A percentile compares a stretch with the other conserved stretches of the same genome.
These are phyloP conservation scores for Albizia julibrissin DNA, from an alignment of 306 rosid species.

Conservation along the genomic window DNA sequence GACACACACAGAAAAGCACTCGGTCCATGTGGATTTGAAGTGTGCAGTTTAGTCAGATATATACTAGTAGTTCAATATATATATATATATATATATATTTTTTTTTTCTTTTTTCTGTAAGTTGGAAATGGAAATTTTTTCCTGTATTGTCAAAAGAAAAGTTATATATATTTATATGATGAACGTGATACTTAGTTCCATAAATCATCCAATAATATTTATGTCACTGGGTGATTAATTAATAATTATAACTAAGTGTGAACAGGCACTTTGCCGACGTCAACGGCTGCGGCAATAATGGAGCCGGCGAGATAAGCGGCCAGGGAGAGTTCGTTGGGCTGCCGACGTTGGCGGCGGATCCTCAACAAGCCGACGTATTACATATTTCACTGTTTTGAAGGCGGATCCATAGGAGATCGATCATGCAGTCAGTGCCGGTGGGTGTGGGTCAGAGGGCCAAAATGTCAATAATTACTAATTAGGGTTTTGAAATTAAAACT, in stretches of 20 bases:
- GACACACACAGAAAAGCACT: constrained; percentile 49
- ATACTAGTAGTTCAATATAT: not conserved
- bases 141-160: constrained; percentile 32
- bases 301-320: constrained; percentile 27
- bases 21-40: constrained; percentile 68
- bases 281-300: constrained; percentile 37
- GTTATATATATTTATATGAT: not conserved
- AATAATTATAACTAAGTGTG: constrained; percentile 23
- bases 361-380: constrained; percentile 50
- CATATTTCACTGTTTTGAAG: constrained; percentile 22
- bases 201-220: not conserved
- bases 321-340: constrained; percentile 30
- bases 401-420: constrained; percentile 43
- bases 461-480: constrained; percentile 25
- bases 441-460: constrained; percentile 18
- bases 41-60: constrained; percentile 41
- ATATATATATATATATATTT: too few relatives aligned
- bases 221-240: not conserved
- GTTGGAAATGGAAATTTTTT: constrained; percentile 26
- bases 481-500: constrained; percentile 24
- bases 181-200: not conserved
- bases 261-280: constrained; percentile 19
- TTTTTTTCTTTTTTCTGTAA: constrained; percentile 30
- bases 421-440: too few relatives aligned
- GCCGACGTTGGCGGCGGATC: constrained; percentile 46